Base-by-base conservation (phyloP, 768 basidiomycete genomes). In the Lentinula guzmanii region DNA sequence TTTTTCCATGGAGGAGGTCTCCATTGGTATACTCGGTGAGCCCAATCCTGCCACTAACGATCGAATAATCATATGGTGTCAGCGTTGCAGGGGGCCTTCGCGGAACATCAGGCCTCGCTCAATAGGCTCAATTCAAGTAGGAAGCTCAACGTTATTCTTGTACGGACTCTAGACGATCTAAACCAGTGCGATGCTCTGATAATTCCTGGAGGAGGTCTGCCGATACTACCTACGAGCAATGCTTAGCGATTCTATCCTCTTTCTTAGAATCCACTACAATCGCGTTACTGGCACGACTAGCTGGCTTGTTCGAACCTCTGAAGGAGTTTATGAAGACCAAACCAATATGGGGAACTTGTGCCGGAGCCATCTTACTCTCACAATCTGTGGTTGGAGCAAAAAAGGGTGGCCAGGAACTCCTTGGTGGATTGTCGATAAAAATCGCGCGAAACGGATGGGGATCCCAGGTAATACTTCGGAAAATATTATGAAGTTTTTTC, bases 281-380 rank as follows among this genome's bases (percentile, higher is more conserved):
- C 63, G 91, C 87, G 1, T 79, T 91, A 53, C 79, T 89, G 18
- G 91, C 86, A 33, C 81, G 81, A 58, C 79, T 87, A 33, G 82
- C 87, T 0, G 92, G 92, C 0, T 81, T 98, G 43, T 70, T 94
- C 15, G 85, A 89, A n/a, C 93, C 91, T 6, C 78, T 98, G 4
- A 79, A 83, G 41, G 79, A 83, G 41, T 95, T 95, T 65, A 77
- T 87, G n/a, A 77, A 77, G 65, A 71, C 68, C 0, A 93, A 89
- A 69, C 86, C 93, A 0, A 84, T 95, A 2, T 98, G 94, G 94
- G 95, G 95, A 2, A 97, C 94, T 0, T 98, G 95, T 72, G 95
- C 95, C 0, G 95, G 96, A 10, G 95, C 95, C 43, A 97, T 98
- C 58, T 77, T 98, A 18, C 82, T 98, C 51, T 83, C 94, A 2